Evolutionary conservation across 768 basidiomycete species (phyloP).

Genomic region (Crassisporium funariophilum): DNA sequence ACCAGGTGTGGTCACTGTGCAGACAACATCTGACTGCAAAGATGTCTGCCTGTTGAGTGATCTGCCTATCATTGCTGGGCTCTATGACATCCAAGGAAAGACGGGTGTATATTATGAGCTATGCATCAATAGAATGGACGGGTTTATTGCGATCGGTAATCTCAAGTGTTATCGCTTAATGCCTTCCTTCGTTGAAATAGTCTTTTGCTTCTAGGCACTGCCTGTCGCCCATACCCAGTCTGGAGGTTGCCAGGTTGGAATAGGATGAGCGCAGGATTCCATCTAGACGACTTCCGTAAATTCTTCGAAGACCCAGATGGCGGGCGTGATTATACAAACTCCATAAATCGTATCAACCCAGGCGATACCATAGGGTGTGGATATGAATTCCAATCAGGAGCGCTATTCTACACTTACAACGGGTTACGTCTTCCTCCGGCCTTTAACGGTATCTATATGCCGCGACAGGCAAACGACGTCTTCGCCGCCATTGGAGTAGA

Average conservation of each 20-base stretch:
- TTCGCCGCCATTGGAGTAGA: conserved; percentile 67
- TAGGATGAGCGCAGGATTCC: conserved; percentile 61
- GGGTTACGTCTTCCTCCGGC: conserved; percentile 56
- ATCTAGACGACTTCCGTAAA: conserved; percentile 72
- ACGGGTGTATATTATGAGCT: conserved; percentile 67
- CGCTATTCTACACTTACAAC: conserved; percentile 68
- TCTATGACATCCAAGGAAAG: conserved; percentile 58
- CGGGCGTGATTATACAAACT: conserved; percentile 55
- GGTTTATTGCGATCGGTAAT: conserved; percentile 62
- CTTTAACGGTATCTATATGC: conserved; percentile 61
- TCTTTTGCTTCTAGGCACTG: conserved; percentile 46
- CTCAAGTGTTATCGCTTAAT: background rate
- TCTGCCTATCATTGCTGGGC: conserved; percentile 59
- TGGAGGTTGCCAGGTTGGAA: conserved; percentile 78
- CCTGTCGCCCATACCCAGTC: conserved; percentile 64
- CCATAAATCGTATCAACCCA: conserved; percentile 31
- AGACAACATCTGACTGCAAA: conserved; percentile 43
- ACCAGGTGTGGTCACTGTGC: conserved; percentile 40
- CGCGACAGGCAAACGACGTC: conserved; percentile 52
- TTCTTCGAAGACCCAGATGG: conserved; percentile 72
- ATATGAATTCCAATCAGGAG: conserved; percentile 54
- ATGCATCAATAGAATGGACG: conserved; percentile 55
- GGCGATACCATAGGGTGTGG: conserved; percentile 67
- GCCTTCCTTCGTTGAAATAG: background rate
- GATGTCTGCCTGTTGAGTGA: conserved; percentile 60